Evolutionary conservation across 208 protist genomes (phyloP).

Genomic region (Zelonia costaricensis): DNA sequence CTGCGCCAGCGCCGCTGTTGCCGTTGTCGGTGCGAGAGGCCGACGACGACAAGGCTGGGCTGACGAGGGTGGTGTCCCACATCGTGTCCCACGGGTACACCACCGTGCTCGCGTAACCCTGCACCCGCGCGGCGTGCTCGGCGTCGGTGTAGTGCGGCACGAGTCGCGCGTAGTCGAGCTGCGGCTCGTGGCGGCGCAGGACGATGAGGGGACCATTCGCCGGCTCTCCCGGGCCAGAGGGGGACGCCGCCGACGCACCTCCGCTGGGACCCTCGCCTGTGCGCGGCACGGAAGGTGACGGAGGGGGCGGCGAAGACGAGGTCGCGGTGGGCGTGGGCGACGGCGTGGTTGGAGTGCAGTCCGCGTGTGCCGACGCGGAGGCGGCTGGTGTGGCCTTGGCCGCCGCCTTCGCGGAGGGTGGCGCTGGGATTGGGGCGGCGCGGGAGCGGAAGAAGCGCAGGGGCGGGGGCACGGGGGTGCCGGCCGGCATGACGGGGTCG

Average conservation of each 20-base stretch:
- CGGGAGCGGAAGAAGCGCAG: conserved; percentile 55
- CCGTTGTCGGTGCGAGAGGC: neutral
- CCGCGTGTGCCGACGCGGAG: neutral
- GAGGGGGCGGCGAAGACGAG: neutral
- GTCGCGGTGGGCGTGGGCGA: neutral
- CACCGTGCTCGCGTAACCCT: conserved; percentile 26
- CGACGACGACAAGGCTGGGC: neutral
- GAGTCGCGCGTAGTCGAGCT: conserved; percentile 4
- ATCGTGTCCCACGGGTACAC: conserved; percentile 24
- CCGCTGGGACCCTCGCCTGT: too few species aligned
- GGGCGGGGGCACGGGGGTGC: conserved; percentile 64
- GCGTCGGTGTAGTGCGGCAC: conserved; percentile 20
- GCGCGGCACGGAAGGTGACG: too few species aligned
- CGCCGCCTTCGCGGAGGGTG: too few species aligned
- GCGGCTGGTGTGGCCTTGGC: neutral
- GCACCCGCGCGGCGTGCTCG: conserved; percentile 25
- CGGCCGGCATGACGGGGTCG: conserved; percentile 58
- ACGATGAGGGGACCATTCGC: neutral
- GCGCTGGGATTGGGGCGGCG: neutral
- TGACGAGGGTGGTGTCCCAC: conserved; percentile 2
- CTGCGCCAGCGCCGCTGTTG: neutral
- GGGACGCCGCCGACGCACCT: neutral
- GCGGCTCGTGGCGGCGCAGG: conserved; percentile 19
- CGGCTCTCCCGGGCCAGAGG: neutral
- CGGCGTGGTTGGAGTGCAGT: neutral